Evolutionary conservation across 202 grass and related monocot species (phyloP), one percentile per base, ranked within the genome.

Genomic region (Musa balbisiana): DNA sequence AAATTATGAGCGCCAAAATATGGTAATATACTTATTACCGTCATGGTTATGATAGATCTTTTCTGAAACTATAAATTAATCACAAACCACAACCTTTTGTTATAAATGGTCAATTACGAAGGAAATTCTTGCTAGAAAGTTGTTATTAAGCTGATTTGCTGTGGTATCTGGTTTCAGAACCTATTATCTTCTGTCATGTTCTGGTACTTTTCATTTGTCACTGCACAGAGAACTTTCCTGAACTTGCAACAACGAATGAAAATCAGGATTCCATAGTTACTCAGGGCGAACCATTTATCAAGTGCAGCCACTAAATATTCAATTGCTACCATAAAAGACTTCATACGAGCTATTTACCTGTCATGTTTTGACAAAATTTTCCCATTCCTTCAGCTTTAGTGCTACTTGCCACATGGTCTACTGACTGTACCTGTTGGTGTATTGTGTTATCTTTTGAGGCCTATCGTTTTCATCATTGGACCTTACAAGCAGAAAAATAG

Each of bases 1-100:
- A 75, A 87, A 98, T 73, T 88, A 89, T 9, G 86, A 98, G 50
- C 88, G 84, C 63, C 85, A 90, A 62, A 90, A 87, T 77, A 75
- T 82, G 89, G 95, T 98, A 89, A 71, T 17, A n/a, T 85, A 52
- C 69, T 55, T 67, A 64, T 20, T 25, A 11, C 14, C 9, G 19
- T 15, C 29, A 69, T 69, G 12, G 17, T 52, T 60, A 13, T 58
- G 51, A 16, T 50, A 21, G 15, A 43, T 69, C 11, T 67, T 27
- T 9, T 80, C 12, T 62, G 27, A 53, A 80, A 52, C 17, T 10
- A 27, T 8, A 13, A 23, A 16, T 27, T 25, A 10, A 55, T 73
- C 12, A n/a, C n/a, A 15, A 33, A 51, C 29, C 15, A 50, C 1
- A 25, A 55, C 3, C 12, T 73, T 8, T 33, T 70, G 29, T 49